These are phyloP conservation scores for Aureobasidium sp. DNA, from an alignment of 2,329 filamentous ascomycete species.

Conservation along the genomic window DNA sequence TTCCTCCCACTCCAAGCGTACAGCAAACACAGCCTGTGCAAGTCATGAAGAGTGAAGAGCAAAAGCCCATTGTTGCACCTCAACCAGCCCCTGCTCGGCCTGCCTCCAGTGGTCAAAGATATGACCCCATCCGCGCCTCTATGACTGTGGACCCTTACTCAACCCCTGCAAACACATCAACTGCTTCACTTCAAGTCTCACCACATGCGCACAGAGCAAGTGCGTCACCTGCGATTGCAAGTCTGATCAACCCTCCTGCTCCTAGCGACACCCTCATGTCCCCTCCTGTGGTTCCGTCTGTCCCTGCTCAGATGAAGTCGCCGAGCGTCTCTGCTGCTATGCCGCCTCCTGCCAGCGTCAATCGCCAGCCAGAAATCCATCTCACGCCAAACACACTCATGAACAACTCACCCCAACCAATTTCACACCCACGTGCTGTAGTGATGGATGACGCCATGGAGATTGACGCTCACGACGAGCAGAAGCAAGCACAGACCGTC, in stretches of 20 bases:
- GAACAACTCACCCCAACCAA: slow-evolving; percentile 16
- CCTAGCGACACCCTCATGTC: slow-evolving; percentile 24
- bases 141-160: slow-evolving; percentile 43
- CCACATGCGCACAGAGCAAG: slow-evolving; percentile 62
- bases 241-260: slow-evolving; percentile 55
- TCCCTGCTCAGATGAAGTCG: slow-evolving; percentile 10
- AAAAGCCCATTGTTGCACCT: background rate
- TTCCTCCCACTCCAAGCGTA: slow-evolving; percentile 21
- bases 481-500: background rate
- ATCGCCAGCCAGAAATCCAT: slow-evolving; percentile 2
- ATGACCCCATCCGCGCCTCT: slow-evolving; percentile 73
- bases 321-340: slow-evolving; percentile 5
- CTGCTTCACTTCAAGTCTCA: slow-evolving; percentile 32
- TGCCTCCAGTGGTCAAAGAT: slow-evolving; percentile 70
- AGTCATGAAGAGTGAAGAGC: slow-evolving; percentile 4
- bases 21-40: slow-evolving; percentile 16
- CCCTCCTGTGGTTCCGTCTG: slow-evolving; percentile 21
- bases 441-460: slow-evolving; percentile 28
- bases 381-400: slow-evolving; percentile 14
- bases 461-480: slow-evolving; percentile 20
- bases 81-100: slow-evolving; percentile 34
- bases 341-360: background rate
- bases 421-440: slow-evolving; percentile 21
- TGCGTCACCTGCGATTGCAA: slow-evolving; percentile 85
- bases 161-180: slow-evolving; percentile 21